Conservation (phyloP, 2,329 filamentous ascomycete species). For the Fusarium sambucinum region DNA sequence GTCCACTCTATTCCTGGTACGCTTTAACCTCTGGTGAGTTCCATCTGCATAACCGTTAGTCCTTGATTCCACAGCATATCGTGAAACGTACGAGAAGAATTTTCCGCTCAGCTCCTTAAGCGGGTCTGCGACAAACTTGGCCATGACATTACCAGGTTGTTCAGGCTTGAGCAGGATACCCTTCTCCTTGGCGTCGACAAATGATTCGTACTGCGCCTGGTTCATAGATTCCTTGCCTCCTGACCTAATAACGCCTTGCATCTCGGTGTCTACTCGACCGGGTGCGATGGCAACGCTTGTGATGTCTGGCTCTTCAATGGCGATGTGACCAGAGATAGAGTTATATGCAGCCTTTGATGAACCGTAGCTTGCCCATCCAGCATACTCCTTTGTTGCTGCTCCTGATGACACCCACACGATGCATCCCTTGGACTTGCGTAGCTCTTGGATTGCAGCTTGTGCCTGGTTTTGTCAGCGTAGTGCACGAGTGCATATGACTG, state of each 20-base stretch:
- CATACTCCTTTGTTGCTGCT: constrained; percentile 74
- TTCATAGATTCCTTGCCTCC: constrained; percentile 63
- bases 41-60: constrained; percentile 51
- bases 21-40: constrained; percentile 61
- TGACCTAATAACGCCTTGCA: constrained; percentile 87
- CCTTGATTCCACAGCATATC: not conserved
- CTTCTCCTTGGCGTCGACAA: constrained; percentile 75
- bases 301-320: constrained; percentile 81
- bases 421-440: constrained; percentile 76
- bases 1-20: constrained; percentile 60
- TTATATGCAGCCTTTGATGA: constrained; percentile 87
- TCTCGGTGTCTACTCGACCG: constrained; percentile 87
- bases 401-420: constrained; percentile 86
- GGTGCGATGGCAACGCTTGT: constrained; percentile 79
- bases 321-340: constrained; percentile 79
- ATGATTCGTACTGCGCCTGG: constrained; percentile 71
- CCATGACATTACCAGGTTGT: constrained; percentile 88
- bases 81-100: constrained; percentile 72
- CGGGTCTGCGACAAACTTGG: constrained; percentile 76
- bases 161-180: constrained; percentile 84
- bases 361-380: constrained; percentile 84
- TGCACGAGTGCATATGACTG: constrained; percentile 5
- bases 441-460: constrained; percentile 75
- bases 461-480: constrained; percentile 62
- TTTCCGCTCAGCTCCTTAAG: constrained; percentile 78